Evolutionary conservation across 345 rosid species (phyloP).

Genomic region (Gossypium turneri): DNA sequence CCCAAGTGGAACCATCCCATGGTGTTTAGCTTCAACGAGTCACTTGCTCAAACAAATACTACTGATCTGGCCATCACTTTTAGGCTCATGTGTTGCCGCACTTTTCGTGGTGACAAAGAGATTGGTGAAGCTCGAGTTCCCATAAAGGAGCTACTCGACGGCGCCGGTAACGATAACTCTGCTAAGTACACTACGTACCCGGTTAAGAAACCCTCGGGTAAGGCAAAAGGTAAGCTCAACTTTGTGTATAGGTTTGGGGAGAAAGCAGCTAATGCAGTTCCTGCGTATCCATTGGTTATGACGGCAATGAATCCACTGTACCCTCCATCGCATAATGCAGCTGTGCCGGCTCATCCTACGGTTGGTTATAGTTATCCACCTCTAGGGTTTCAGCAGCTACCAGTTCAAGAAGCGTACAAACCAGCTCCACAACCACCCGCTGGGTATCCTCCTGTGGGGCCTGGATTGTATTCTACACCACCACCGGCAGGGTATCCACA

Average conservation of each 20-base stretch:
- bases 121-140: conserved; percentile 53
- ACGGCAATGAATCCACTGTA: not conserved
- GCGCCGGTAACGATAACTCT: not conserved
- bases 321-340: not conserved
- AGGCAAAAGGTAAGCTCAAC: conserved; percentile 10
- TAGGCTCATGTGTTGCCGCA: conserved; percentile 46
- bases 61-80: conserved; percentile 22
- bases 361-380: not conserved
- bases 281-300: not conserved
- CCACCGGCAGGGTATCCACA: not conserved
- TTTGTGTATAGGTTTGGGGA: conserved; percentile 2
- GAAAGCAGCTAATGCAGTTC: not conserved
- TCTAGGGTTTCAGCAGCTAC: not conserved
- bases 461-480: not conserved
- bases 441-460: conserved; percentile 1
- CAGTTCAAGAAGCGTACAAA: not conserved
- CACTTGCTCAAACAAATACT: conserved; percentile 36
- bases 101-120: conserved; percentile 41
- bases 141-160: conserved; percentile 36
- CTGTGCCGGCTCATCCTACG: not conserved
- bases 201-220: not conserved
- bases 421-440: not conserved
- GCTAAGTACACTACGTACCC: not conserved
- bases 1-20: conserved; percentile 54
- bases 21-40: conserved; percentile 50